A percentile compares a stretch with the other conserved stretches of the same genome.
Evolutionary conservation across 805 yeast genomes (phyloP).

Genomic region (Torulaspora franciscae): DNA sequence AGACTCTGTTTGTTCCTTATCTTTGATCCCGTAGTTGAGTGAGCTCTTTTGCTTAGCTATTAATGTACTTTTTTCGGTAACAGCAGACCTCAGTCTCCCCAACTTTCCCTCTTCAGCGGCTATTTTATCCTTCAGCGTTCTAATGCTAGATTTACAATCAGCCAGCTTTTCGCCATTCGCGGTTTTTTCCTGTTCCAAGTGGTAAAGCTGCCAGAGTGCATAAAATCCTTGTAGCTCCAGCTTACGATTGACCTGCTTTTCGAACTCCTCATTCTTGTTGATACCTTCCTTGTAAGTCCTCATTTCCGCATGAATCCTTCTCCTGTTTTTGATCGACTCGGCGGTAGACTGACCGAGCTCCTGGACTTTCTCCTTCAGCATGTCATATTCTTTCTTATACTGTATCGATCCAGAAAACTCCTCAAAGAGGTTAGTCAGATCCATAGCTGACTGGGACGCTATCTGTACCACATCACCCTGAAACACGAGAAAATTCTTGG

Average conservation of each 20-base stretch:
- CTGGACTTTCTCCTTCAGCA: conserved; percentile 57
- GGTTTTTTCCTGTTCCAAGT: conserved; percentile 43
- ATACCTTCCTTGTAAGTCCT: conserved; percentile 74
- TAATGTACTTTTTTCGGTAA: conserved; percentile 44
- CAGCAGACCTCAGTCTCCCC: conserved; percentile 39
- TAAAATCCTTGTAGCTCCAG: conserved; percentile 43
- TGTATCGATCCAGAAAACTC: conserved; percentile 79
- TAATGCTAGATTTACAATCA: conserved; percentile 27
- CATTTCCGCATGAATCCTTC: conserved; percentile 66
- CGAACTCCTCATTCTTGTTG: conserved; percentile 63
- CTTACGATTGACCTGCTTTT: conserved; percentile 48
- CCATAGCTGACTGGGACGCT: conserved; percentile 79
- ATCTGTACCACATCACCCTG: conserved; percentile 96
- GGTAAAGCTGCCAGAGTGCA: conserved; percentile 61
- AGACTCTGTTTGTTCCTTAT: conserved; percentile 42
- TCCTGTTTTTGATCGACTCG: conserved; percentile 59
- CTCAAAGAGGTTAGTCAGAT: conserved; percentile 70
- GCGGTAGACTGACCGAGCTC: conserved; percentile 60
- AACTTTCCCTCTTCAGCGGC: conserved; percentile 38
- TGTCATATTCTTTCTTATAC: conserved; percentile 59
- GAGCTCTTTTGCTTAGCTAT: conserved; percentile 40
- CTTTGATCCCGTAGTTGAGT: conserved; percentile 36
- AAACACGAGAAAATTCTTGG: conserved; percentile 86
- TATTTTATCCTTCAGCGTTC: conserved; percentile 35
- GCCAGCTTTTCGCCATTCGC: conserved; percentile 24